A percentile compares a stretch with the other conserved stretches of the same genome.
These are phyloP conservation scores for Strobilomyces confusus DNA, from an alignment of 768 basidiomycete genomes.

Conservation along the genomic window DNA sequence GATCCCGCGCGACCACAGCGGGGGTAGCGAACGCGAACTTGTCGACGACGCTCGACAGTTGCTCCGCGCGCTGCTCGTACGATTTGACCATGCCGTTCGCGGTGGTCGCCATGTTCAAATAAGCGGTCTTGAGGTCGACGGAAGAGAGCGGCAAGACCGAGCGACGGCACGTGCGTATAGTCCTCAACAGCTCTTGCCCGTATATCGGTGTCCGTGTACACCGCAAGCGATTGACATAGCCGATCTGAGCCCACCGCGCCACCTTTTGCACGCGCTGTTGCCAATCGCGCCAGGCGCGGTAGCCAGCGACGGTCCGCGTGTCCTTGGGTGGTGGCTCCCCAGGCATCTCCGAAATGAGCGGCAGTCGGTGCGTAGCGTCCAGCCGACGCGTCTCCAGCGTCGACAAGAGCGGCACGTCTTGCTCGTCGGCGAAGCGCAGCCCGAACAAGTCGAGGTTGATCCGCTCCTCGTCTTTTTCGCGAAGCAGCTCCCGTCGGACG, in stretches of 20 bases:
- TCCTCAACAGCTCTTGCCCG: conserved; percentile 43
- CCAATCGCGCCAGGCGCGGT: conserved; percentile 47
- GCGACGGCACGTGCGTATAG: conserved; percentile 35
- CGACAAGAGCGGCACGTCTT: conserved; percentile 50
- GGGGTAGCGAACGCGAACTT: conserved; percentile 82
- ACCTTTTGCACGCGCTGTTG: conserved; percentile 47
- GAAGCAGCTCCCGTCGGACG: conserved; percentile 67
- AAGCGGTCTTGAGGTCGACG: conserved; percentile 35
- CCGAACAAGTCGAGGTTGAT: conserved; percentile 64
- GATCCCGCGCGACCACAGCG: conserved; percentile 67
- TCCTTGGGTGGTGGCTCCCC: conserved; percentile 72
- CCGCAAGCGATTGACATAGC: conserved; percentile 70
- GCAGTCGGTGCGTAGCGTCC: conserved; percentile 56
- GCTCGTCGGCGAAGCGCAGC: conserved; percentile 54
- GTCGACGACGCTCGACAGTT: conserved; percentile 52
- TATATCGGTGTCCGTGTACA: conserved; percentile 49
- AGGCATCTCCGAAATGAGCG: conserved; percentile 48
- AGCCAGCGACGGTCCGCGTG: conserved; percentile 71
- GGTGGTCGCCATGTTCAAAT: conserved; percentile 41
- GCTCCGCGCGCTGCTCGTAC: conserved; percentile 52
- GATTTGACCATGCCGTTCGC: conserved; percentile 59
- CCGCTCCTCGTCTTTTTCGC: conserved; percentile 46
- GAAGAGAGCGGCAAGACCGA: conserved; percentile 52
- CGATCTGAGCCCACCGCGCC: conserved; percentile 64
- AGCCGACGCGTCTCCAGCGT: conserved; percentile 52